Conservation (phyloP, 495 filamentous ascomycete species). For the Tricharina praecox region DNA sequence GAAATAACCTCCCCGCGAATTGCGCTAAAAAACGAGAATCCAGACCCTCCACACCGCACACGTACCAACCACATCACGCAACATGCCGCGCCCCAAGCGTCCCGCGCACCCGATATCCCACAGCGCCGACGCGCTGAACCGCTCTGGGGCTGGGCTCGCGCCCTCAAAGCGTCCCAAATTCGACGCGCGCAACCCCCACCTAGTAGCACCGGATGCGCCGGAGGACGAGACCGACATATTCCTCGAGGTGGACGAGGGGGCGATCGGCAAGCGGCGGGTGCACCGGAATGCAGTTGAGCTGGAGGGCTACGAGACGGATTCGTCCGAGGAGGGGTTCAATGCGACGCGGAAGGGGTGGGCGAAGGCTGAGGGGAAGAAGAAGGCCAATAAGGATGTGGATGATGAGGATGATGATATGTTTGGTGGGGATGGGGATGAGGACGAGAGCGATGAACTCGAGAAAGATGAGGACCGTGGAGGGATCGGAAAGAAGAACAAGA, state of each 20-base stretch:
- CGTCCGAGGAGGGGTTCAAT: conserved; percentile 78
- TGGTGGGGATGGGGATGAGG: conserved; percentile 52
- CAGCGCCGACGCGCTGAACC: conserved; percentile 50
- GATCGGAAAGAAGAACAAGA: conserved; percentile 54
- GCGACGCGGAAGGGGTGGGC: conserved; percentile 29
- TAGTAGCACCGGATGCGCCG: conserved; percentile 55
- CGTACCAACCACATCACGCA: neutral
- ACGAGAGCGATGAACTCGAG: conserved; percentile 35
- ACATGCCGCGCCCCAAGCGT: conserved; percentile 45
- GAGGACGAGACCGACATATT: conserved; percentile 41
- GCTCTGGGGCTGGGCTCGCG: conserved; percentile 36
- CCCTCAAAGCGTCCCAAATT: conserved; percentile 65
- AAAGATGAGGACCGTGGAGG: too few relatives aligned
- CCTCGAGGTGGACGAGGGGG: conserved; percentile 84
- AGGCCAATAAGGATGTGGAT: conserved; percentile 34
- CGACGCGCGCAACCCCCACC: conserved; percentile 82
- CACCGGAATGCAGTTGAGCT: conserved; percentile 89
- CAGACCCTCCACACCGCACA: neutral
- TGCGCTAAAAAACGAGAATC: too few relatives aligned
- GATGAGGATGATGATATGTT: conserved; percentile 86
- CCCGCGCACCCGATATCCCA: conserved; percentile 71
- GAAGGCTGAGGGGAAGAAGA: conserved; percentile 35
- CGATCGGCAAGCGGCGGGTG: conserved; percentile 53
- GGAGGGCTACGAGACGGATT: conserved; percentile 92
- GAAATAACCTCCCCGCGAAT: too few relatives aligned